Base-by-base conservation (phyloP, 75 land plant genomes). In the Pinus taeda region DNA sequence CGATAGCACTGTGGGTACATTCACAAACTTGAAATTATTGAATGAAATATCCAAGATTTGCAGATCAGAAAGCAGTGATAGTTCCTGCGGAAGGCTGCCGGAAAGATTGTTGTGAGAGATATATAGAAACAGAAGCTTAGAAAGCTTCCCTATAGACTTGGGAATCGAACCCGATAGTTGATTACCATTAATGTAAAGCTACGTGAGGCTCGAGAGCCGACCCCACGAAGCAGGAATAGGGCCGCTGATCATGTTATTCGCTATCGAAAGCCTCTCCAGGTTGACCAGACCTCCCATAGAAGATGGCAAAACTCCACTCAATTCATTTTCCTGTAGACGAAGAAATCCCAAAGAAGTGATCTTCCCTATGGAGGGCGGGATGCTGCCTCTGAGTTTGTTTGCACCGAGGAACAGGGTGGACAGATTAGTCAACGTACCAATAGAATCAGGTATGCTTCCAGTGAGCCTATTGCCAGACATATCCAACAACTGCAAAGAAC, bases 401-500 rank as follows among this genome's bases (percentile, higher is more conserved):
- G 17, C 4, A 15, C 66, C 72, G 6, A 87, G 14, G 57, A 61
- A 53, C 60, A 81, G 59, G 29, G 59, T 57, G 49, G 70, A 62
- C 17, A 81, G 82, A 55, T 24, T 76, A 4, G 55, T 5, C 6
- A 76, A 49, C 15, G 9, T 21, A 6, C 36, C 80, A 63, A 79
- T 21, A 12, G 71, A 56, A 22, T 83, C 85, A 9, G 93, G 93
- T 20, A 91, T 74, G 14, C 36, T 26, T 2, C 93, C 93, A 1
- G 75, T 81, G 39, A 93, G 59, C 7, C 4, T 4, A 65, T 91
- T 91, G 8, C 8, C 12, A 2, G 93, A 84, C 69, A 88, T 57
- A 71, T 90, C 92, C 6, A 90, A 76, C 62, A 59, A 67, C 20
- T 78, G 79, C 3, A 90, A 58, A 26, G 8, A 36, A 15, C 17